phyloP scores from a whole-genome alignment of 768 basidiomycete genomes.

The Bullera alba region DNA sequence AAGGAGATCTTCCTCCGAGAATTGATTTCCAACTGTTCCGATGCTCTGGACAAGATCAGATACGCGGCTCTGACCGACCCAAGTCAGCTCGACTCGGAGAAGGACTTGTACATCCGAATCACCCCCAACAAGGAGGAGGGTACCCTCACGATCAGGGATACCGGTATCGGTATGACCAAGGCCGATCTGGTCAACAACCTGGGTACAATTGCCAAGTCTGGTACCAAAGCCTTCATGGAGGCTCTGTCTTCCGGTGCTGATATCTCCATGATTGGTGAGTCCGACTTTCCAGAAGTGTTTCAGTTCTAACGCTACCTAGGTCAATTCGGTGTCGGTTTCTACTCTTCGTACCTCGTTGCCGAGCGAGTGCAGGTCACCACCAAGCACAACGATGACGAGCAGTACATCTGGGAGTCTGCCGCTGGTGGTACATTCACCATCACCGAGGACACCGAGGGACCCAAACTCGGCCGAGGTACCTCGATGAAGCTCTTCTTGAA shows the following conservation, averaged over 20 bases:
- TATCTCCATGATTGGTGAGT: conserved; percentile 76
- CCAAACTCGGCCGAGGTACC: conserved; percentile 84
- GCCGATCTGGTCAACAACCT: conserved; percentile 99
- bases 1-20: conserved; percentile 99
- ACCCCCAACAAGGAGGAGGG: conserved; percentile 94
- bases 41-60: conserved; percentile 98
- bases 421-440: conserved; percentile 99
- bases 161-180: conserved; percentile 99
- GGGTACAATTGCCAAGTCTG: conserved; percentile 51
- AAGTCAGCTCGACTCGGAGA: conserved; percentile 75
- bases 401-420: conserved; percentile 99
- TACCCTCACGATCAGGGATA: conserved; percentile 80
- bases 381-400: conserved; percentile 99
- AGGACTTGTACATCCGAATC: conserved; percentile 92
- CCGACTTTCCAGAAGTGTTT: background rate
- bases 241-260: conserved; percentile 61
- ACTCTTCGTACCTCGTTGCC: conserved; percentile 98
- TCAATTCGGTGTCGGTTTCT: conserved; percentile 99
- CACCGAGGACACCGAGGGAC: conserved; percentile 83
- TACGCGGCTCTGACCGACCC: conserved; percentile 94
- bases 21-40: conserved; percentile 86
- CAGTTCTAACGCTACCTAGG: conserved; percentile 5
- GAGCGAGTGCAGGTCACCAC: conserved; percentile 97
- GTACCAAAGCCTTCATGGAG: conserved; percentile 94
- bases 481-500: conserved; percentile 72